Conservation (phyloP, 2,329 filamentous ascomycete genomes). For the Gaeumannomyces sp. region DNA sequence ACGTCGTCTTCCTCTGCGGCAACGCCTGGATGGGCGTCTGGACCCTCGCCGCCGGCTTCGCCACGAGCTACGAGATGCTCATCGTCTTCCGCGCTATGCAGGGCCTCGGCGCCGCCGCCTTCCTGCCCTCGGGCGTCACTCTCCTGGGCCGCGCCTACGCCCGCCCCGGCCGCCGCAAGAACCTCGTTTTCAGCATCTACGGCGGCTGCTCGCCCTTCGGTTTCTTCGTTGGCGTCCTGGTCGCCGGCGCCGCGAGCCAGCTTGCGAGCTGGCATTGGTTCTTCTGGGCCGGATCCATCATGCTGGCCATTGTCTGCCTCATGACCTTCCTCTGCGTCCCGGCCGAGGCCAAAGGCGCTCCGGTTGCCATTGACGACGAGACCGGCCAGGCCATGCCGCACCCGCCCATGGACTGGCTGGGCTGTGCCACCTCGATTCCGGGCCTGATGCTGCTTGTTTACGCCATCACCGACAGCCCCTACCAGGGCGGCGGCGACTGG, state of each 20-base stretch:
- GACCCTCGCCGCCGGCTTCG: slow-evolving; percentile 51
- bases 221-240: slow-evolving; percentile 50
- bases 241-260: slow-evolving; percentile 49
- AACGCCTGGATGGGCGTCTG: slow-evolving; percentile 46
- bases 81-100: slow-evolving; percentile 54
- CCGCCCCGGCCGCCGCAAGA: slow-evolving; percentile 55
- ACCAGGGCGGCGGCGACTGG: slow-evolving; percentile 56
- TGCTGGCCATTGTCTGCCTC: slow-evolving; percentile 36
- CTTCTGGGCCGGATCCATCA: slow-evolving; percentile 51
- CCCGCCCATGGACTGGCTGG: slow-evolving; percentile 56
- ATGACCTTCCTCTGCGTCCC: slow-evolving; percentile 11
- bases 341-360: slow-evolving; percentile 12
- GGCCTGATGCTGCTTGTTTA: slow-evolving; percentile 61
- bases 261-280: slow-evolving; percentile 51
- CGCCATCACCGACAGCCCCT: slow-evolving; percentile 59
- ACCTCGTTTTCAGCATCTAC: slow-evolving; percentile 46
- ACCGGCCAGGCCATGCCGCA: slow-evolving; percentile 23
- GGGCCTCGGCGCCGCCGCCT: slow-evolving; percentile 53
- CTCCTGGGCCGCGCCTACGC: slow-evolving; percentile 50
- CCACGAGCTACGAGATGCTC: slow-evolving; percentile 50
- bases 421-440: slow-evolving; percentile 44
- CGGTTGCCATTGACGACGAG: slow-evolving; percentile 12
- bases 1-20: slow-evolving; percentile 38
- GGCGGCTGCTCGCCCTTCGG: slow-evolving; percentile 38
- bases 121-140: slow-evolving; percentile 53